Evolutionary conservation across 225 moss, liverwort and hornwort species (phyloP).

Genomic region (Marchantia paleacea): DNA sequence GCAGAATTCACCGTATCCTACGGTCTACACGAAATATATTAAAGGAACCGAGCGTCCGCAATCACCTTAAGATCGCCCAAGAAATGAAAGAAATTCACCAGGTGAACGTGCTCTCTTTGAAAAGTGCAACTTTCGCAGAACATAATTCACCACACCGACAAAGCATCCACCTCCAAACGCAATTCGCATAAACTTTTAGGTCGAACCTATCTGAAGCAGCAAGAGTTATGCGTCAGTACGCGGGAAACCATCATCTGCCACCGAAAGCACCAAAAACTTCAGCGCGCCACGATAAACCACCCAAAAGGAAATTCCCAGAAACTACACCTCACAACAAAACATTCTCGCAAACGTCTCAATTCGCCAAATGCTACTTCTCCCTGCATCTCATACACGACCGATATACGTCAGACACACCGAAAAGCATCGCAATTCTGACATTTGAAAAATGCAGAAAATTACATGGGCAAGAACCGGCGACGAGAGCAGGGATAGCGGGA

Average conservation of each 20-base stretch:
- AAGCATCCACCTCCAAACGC: not conserved
- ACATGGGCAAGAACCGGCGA: not conserved
- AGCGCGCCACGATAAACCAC: not conserved
- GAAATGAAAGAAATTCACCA: not conserved
- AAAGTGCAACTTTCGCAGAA: slow-evolving; percentile 2
- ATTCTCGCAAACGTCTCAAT: not conserved
- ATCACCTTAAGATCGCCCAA: not conserved
- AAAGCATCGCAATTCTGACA: too few relatives aligned
- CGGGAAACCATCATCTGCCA: not conserved
- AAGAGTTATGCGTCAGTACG: not conserved
- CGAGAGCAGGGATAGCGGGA: not conserved
- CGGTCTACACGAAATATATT: not conserved
- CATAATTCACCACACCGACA: not conserved
- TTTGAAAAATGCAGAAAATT: not conserved
- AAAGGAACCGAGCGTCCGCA: not conserved
- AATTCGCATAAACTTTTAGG: not conserved
- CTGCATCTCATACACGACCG: not conserved
- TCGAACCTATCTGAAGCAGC: not conserved
- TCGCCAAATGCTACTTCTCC: not conserved
- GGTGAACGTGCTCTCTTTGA: slow-evolving; percentile 1
- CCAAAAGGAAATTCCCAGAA: not conserved
- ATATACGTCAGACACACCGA: not conserved
- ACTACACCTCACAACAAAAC: not conserved
- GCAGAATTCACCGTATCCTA: slow-evolving; percentile 17
- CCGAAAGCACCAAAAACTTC: not conserved